Conservation (phyloP, 192 early-diverging fungal species). For the Cetraspora pellucida region DNA sequence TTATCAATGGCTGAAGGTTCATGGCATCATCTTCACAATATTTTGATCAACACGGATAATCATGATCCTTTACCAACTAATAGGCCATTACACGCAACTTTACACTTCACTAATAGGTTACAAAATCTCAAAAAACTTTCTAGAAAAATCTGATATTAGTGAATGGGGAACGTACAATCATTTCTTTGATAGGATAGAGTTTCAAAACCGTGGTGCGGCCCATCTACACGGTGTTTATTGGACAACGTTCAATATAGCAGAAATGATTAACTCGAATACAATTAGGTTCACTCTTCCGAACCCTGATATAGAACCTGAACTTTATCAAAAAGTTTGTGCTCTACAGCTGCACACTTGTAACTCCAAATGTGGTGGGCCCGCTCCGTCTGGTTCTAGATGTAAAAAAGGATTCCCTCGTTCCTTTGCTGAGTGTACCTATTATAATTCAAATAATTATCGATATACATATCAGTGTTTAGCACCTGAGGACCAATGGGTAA, state of each 20-base stretch:
- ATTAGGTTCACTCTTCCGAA: not conserved
- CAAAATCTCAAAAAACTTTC: not conserved
- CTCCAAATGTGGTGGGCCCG: conserved; percentile 1
- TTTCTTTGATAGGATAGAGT: conserved; percentile 21
- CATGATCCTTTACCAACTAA: not conserved
- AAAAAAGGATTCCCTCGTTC: not conserved
- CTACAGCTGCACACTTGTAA: conserved; percentile 2
- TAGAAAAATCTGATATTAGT: not conserved
- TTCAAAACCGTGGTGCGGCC: conserved; percentile 6
- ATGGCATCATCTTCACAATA: not conserved
- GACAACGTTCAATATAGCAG: not conserved
- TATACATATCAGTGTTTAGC: conserved; percentile 7
- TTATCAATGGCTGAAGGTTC: conserved; percentile 13
- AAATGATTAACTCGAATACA: conserved; percentile 1
- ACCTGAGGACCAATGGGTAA: not conserved
- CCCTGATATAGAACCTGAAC: not conserved
- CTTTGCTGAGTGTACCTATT: not conserved
- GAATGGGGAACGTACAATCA: not conserved
- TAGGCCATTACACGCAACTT: conserved; percentile 1
- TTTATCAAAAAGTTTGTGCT: not conserved
- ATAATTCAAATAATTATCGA: not conserved
- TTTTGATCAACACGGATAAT: conserved; percentile 6
- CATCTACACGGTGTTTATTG: not conserved
- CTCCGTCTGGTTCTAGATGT: not conserved
- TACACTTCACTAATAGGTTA: not conserved